Percentiles rank a stretch among this genome's conserved stretches.
These are phyloP conservation scores for Lagenidium giganteum DNA, from an alignment of 352 stramenopile genomes.

Conservation along the genomic window DNA sequence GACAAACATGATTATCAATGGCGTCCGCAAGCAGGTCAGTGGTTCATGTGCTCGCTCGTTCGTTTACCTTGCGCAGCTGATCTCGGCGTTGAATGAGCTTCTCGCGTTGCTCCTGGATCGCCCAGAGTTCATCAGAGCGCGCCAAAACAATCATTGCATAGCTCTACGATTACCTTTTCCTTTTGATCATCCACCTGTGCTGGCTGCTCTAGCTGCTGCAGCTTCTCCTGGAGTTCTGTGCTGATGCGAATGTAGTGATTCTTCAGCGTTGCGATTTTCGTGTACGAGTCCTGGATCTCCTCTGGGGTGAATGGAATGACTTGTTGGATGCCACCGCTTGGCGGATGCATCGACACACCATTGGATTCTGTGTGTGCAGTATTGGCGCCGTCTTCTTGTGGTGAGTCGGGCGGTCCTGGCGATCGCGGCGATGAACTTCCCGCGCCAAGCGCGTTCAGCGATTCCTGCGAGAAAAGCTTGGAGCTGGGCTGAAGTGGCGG, in stretches of 20 bases:
- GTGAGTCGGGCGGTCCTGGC: conserved; percentile 21
- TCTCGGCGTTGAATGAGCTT: conserved; percentile 62
- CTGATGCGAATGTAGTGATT: conserved; percentile 77
- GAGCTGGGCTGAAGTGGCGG: conserved; percentile 74
- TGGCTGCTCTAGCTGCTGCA: conserved; percentile 42
- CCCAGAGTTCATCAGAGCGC: neutral
- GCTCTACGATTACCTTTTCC: conserved; percentile 1
- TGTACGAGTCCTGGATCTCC: conserved; percentile 85
- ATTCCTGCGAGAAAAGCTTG: conserved; percentile 63
- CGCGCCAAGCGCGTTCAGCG: conserved; percentile 13
- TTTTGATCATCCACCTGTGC: conserved; percentile 12
- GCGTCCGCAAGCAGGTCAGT: too few species aligned
- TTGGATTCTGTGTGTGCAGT: conserved; percentile 34
- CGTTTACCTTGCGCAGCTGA: conserved; percentile 61
- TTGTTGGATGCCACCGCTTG: conserved; percentile 31
- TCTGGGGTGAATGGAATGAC: conserved; percentile 73
- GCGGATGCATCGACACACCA: conserved; percentile 15
- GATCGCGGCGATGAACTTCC: conserved; percentile 27
- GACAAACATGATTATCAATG: too few species aligned
- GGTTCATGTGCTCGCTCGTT: too few species aligned
- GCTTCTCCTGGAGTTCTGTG: conserved; percentile 42
- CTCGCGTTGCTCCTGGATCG: conserved; percentile 30
- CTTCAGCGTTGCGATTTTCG: conserved; percentile 74
- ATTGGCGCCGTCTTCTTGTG: conserved; percentile 34
- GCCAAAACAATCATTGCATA: neutral